Percentiles rank a stretch among this genome's conserved stretches.
These are phyloP conservation scores for Urochloa ruziziensis DNA, from an alignment of 176 grass and related monocot genomes.

Conservation along the genomic window DNA sequence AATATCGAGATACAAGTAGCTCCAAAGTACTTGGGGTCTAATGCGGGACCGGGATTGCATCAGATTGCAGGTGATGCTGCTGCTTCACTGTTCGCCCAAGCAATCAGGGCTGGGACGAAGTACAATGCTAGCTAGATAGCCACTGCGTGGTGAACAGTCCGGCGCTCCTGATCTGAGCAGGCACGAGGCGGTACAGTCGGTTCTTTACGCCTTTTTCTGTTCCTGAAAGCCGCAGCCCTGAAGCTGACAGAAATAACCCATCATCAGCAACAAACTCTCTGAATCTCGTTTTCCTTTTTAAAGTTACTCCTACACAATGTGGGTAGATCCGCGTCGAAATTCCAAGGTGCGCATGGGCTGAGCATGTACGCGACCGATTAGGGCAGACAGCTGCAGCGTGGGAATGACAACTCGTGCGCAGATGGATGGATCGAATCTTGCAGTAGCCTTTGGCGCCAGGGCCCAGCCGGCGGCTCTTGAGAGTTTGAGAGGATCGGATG, in stretches of 20 bases:
- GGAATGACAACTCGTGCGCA: not conserved
- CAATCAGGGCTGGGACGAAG: constrained; percentile 13
- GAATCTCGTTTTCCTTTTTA: not conserved
- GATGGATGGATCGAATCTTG: not conserved
- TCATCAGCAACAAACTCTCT: not conserved
- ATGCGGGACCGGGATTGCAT: too few relatives aligned
- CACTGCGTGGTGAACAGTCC: not conserved
- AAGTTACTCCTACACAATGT: not conserved
- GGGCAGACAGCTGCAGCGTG: not conserved
- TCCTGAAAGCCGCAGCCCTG: not conserved
- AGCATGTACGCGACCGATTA: too few relatives aligned
- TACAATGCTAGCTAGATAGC: constrained; percentile 33
- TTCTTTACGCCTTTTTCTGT: not conserved
- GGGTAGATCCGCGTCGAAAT: not conserved
- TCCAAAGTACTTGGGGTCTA: too few relatives aligned
- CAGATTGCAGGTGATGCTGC: not conserved
- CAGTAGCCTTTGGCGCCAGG: not conserved
- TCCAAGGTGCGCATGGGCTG: not conserved
- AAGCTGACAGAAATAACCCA: not conserved
- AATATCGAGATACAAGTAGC: not conserved
- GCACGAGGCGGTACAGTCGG: not conserved
- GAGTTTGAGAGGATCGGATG: not conserved
- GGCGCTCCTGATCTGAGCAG: not conserved
- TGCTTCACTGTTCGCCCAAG: constrained; percentile 2
- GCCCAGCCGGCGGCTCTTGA: not conserved